Base-by-base conservation (phyloP, 495 filamentous ascomycete species). In the Penicillium desertorum region DNA sequence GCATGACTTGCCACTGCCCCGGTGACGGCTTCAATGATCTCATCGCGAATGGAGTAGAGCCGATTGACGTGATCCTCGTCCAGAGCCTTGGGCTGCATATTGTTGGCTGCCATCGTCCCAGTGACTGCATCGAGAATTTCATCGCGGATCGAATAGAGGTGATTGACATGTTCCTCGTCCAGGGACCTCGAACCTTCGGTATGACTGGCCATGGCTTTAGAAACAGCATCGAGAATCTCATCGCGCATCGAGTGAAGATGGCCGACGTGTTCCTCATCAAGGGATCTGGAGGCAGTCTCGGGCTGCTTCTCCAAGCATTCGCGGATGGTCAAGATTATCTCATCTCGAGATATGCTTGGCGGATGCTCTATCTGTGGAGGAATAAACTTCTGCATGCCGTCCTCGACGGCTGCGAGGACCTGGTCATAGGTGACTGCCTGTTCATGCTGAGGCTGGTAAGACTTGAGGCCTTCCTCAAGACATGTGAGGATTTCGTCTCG, bases 401-500 rank as follows among this genome's bases (percentile, higher is more conserved):
- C 86, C 36, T 88, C 82, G n/a, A 97, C 86, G 44, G 89, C 89
- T 34, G 86, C 80, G 53, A 91, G 83, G 9, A 96, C 86, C 59
- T 96, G 90, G 0, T 93, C 89, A 56, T 86, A 84, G 16, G 83
- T 88, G 14, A 88, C 83, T 14, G 79, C 81, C 43, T 75, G 67
- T 39, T 81, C 67, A 36, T 83, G 72, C 45, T 77, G 78, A 2
- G 86, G 86, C 39, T 84, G 80, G 60, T 92, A 92, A 30, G 87
- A 81, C 60, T 88, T 85, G 9, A 97, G 77, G 5, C 92, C 92
- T 69, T 97, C 88, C 57, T 86, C 82, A 22, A 97, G 77, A 60
- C 89, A 92, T 29, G 88, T 83, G 1, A 97, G 80, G 29, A 97
- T 87, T 61, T 97, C 92, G 20, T 95, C 90, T 7, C 90, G 80